These are phyloP conservation scores for Lindgomyces ingoldianus DNA, from an alignment of 495 filamentous ascomycete genomes.

Conservation along the genomic window DNA sequence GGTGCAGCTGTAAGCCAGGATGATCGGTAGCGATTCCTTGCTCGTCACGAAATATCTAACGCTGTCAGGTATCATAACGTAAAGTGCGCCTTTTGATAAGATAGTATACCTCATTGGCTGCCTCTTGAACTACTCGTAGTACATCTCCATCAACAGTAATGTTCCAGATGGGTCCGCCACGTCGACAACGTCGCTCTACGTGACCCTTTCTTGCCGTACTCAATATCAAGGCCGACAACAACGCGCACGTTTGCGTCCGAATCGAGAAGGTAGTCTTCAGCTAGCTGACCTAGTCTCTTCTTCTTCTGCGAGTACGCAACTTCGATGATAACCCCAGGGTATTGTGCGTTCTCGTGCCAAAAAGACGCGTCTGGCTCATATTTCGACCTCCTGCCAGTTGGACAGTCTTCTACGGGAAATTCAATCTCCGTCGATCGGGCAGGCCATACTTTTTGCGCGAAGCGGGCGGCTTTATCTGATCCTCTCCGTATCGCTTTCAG, in stretches of 20 bases:
- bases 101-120: slow-evolving; percentile 25
- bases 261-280: slow-evolving; percentile 44
- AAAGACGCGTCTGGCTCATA: slow-evolving; percentile 44
- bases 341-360: slow-evolving; percentile 37
- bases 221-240: slow-evolving; percentile 44
- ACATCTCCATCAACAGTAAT: slow-evolving; percentile 28
- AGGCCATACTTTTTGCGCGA: slow-evolving; percentile 21
- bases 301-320: slow-evolving; percentile 46
- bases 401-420: slow-evolving; percentile 17
- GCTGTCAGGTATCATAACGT: neutral
- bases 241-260: slow-evolving; percentile 41
- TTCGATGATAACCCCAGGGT: slow-evolving; percentile 44
- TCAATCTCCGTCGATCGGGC: slow-evolving; percentile 20
- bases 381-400: slow-evolving; percentile 27
- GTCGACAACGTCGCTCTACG: slow-evolving; percentile 29
- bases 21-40: slow-evolving; percentile 35
- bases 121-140: slow-evolving; percentile 30
- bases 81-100: slow-evolving; percentile 10
- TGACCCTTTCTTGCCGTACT: slow-evolving; percentile 36
- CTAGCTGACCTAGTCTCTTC: slow-evolving; percentile 39
- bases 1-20: slow-evolving; percentile 33
- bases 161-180: slow-evolving; percentile 28
- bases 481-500: slow-evolving; percentile 21
- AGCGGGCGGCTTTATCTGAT: slow-evolving; percentile 11
- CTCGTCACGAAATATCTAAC: slow-evolving; percentile 27